phyloP scores from a whole-genome alignment of 1,139 yeast species.

The Meyerozyma carpophila region DNA sequence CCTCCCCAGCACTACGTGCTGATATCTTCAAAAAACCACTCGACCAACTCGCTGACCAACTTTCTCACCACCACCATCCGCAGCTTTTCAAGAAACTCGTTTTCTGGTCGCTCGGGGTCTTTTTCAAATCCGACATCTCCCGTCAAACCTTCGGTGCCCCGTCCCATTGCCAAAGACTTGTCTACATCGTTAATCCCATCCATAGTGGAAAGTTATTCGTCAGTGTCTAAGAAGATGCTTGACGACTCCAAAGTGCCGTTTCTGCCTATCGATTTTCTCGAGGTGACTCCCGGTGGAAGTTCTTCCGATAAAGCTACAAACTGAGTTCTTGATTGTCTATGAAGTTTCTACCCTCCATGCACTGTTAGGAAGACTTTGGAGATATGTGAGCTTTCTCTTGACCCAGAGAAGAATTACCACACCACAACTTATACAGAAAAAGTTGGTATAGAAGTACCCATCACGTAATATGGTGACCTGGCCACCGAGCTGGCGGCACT shows the following conservation, averaged over 20 bases:
- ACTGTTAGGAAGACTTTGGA: slow-evolving; percentile 59
- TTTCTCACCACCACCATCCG: slow-evolving; percentile 13
- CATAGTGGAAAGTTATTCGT: slow-evolving; percentile 36
- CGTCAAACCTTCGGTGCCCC: background rate
- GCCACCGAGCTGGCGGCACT: slow-evolving; percentile 55
- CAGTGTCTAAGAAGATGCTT: slow-evolving; percentile 31
- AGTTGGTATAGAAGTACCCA: slow-evolving; percentile 80
- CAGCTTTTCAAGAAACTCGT: slow-evolving; percentile 5
- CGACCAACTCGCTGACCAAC: background rate
- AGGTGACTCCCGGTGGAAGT: background rate
- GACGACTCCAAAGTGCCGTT: slow-evolving; percentile 35
- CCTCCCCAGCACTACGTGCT: slow-evolving; percentile 1
- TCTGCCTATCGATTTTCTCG: slow-evolving; percentile 38
- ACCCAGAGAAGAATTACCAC: slow-evolving; percentile 66
- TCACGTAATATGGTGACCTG: slow-evolving; percentile 52
- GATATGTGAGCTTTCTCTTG: slow-evolving; percentile 47
- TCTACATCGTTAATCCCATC: slow-evolving; percentile 39
- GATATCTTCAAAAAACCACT: background rate
- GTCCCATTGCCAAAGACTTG: slow-evolving; percentile 7
- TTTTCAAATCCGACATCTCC: slow-evolving; percentile 3
- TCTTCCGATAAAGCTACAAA: no score
- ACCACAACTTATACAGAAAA: slow-evolving; percentile 67
- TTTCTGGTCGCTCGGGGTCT: slow-evolving; percentile 4
- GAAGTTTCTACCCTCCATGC: slow-evolving; percentile 59
- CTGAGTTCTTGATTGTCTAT: background rate